phyloP scores from a whole-genome alignment of 1,139 yeast species.

The Debaryomyces fabryi region DNA sequence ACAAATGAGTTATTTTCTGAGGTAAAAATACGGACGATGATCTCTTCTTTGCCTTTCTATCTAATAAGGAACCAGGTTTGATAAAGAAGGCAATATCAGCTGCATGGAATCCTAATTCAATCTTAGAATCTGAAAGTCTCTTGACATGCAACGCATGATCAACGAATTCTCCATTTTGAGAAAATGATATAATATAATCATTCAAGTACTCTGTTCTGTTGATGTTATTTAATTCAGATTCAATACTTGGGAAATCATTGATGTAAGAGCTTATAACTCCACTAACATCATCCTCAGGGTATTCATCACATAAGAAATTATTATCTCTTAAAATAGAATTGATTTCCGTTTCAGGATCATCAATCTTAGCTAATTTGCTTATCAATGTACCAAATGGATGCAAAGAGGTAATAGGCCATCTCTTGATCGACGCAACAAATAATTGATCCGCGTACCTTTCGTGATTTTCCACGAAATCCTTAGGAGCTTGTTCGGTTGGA shows the following conservation, averaged over 20 bases:
- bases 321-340: slow-evolving; percentile 91
- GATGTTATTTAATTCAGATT: slow-evolving; percentile 35
- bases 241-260: slow-evolving; percentile 41
- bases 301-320: slow-evolving; percentile 87
- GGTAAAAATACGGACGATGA: slow-evolving; percentile 89
- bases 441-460: slow-evolving; percentile 78
- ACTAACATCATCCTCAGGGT: slow-evolving; percentile 52
- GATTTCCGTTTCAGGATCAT: slow-evolving; percentile 76
- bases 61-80: slow-evolving; percentile 73
- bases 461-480: slow-evolving; percentile 91
- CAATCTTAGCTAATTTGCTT: slow-evolving; percentile 81
- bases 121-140: slow-evolving; percentile 56
- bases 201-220: slow-evolving; percentile 60
- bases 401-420: slow-evolving; percentile 98
- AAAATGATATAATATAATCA: slow-evolving; percentile 68
- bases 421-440: slow-evolving; percentile 92
- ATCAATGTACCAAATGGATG: slow-evolving; percentile 97
- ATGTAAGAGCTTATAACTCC: slow-evolving; percentile 19
- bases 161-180: slow-evolving; percentile 60
- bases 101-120: slow-evolving; percentile 79
- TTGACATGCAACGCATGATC: slow-evolving; percentile 85
- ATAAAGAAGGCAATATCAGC: slow-evolving; percentile 76
- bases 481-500: slow-evolving; percentile 98
- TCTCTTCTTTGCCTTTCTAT: slow-evolving; percentile 88
- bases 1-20: slow-evolving; percentile 70